Percentiles rank a stretch among this genome's conserved stretches.
phyloP scores from a whole-genome alignment of 495 filamentous ascomycete species.

The Sordaria brevicollis region DNA sequence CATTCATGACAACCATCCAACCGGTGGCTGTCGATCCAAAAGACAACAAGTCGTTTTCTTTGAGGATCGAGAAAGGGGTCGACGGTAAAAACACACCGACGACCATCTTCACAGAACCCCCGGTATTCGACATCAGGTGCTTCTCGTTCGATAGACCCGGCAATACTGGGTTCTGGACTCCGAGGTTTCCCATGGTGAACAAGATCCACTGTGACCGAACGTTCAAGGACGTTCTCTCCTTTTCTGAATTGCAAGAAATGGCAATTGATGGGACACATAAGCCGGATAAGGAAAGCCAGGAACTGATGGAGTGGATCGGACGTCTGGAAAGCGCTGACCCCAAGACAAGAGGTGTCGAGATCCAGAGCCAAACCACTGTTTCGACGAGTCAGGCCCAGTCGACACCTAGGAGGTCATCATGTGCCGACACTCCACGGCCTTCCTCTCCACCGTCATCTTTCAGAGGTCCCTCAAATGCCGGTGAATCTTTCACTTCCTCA shows the following conservation, averaged over 20 bases:
- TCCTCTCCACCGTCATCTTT: not conserved
- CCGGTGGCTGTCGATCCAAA: constrained; percentile 19
- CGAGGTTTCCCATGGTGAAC: constrained; percentile 33
- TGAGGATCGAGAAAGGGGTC: constrained; percentile 21
- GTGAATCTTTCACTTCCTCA: not conserved
- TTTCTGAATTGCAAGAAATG: constrained; percentile 34
- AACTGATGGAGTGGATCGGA: constrained; percentile 44
- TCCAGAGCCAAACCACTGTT: not conserved
- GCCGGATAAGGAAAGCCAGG: constrained; percentile 34
- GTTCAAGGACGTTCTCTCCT: constrained; percentile 29
- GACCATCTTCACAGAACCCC: constrained; percentile 27
- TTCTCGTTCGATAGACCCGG: constrained; percentile 35
- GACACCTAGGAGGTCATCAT: not conserved
- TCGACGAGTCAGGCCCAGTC: constrained; percentile 3
- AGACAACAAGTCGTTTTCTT: constrained; percentile 18
- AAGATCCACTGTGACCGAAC: constrained; percentile 40
- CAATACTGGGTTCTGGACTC: constrained; percentile 36
- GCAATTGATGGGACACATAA: constrained; percentile 35
- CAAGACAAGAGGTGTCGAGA: constrained; percentile 17
- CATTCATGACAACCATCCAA: constrained; percentile 24
- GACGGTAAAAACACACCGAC: constrained; percentile 25
- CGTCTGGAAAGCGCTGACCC: constrained; percentile 41
- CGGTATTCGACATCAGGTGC: constrained; percentile 38
- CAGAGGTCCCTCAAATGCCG: not conserved
- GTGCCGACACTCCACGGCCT: not conserved